Conservation (phyloP, 2,329 filamentous ascomycete genomes). For the Cordyceps tenuipes region DNA sequence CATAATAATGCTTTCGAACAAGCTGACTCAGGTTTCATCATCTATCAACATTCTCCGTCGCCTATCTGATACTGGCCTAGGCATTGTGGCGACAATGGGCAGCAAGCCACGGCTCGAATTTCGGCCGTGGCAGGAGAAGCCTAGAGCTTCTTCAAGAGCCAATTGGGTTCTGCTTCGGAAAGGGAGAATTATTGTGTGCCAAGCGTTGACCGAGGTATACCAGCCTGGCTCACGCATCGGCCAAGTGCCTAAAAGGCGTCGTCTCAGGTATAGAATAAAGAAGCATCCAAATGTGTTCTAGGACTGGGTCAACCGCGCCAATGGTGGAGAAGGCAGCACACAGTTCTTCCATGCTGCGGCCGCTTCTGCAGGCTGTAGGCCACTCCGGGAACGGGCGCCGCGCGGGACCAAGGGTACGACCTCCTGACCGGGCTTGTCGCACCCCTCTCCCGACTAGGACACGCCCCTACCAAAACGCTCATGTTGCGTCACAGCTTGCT, state of each 20-base stretch:
- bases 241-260: background rate
- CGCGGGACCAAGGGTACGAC: slow-evolving; percentile 24
- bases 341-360: slow-evolving; percentile 30
- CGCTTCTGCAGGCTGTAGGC: slow-evolving; percentile 29
- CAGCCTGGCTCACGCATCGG: background rate
- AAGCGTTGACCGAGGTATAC: background rate
- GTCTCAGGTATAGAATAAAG: background rate
- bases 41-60: background rate
- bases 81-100: background rate
- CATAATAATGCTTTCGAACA: background rate
- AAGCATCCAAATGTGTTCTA: slow-evolving; percentile 5
- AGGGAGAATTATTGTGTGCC: background rate
- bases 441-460: slow-evolving; percentile 2
- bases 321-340: slow-evolving; percentile 17
- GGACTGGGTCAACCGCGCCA: slow-evolving; percentile 10
- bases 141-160: background rate
- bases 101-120: background rate
- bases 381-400: slow-evolving; percentile 26
- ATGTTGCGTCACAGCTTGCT: slow-evolving; percentile 9
- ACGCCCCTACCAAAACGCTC: slow-evolving; percentile 8
- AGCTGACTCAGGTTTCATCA: slow-evolving; percentile 1
- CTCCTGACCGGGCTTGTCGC: slow-evolving; percentile 17
- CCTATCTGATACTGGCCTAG: background rate
- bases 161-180: background rate
- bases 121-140: background rate